Percentiles rank a stretch among this genome's conserved stretches.
These are phyloP conservation scores for Hibiscus mutabilis DNA, from an alignment of 345 rosid genomes.

Conservation along the genomic window DNA sequence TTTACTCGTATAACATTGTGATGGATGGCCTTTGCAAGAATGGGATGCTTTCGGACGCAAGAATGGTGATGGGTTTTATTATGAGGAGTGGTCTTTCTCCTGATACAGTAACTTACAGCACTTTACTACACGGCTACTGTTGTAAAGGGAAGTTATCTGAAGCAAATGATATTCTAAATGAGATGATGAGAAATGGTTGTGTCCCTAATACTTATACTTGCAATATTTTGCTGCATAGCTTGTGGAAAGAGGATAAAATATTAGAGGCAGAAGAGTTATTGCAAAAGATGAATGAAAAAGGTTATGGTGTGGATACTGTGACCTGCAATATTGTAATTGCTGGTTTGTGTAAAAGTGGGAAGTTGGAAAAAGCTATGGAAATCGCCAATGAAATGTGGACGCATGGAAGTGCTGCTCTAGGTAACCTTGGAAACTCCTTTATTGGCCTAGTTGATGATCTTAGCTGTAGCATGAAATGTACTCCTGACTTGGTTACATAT, in stretches of 20 bases:
- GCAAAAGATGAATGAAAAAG: conserved; percentile 75
- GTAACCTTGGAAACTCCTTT: conserved; percentile 69
- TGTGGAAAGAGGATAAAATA: conserved; percentile 60
- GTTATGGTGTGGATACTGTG: conserved; percentile 69
- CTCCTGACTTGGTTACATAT: conserved; percentile 70
- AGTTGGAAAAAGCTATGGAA: conserved; percentile 83
- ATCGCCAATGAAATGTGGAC: conserved; percentile 72
- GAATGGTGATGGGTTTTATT: conserved; percentile 49
- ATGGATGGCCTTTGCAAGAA: conserved; percentile 78
- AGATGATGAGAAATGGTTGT: conserved; percentile 64
- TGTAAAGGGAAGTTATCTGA: conserved; percentile 46
- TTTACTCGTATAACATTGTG: conserved; percentile 67
- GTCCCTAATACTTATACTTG: conserved; percentile 67
- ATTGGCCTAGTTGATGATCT: conserved; percentile 62
- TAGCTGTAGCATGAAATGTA: conserved; percentile 51
- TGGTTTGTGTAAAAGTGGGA: conserved; percentile 72
- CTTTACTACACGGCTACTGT: conserved; percentile 75
- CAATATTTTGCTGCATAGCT: conserved; percentile 80
- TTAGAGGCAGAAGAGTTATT: conserved; percentile 85
- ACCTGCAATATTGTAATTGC: conserved; percentile 85
- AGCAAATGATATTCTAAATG: conserved; percentile 59
- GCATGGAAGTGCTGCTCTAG: conserved; percentile 90
- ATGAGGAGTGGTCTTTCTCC: conserved; percentile 52
- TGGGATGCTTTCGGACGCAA: conserved; percentile 78
- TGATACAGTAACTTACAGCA: conserved; percentile 67